Evolutionary conservation across 163 green algal species (phyloP), one percentile per base, ranked within the genome.

Genomic region (Picocystis sp.): DNA sequence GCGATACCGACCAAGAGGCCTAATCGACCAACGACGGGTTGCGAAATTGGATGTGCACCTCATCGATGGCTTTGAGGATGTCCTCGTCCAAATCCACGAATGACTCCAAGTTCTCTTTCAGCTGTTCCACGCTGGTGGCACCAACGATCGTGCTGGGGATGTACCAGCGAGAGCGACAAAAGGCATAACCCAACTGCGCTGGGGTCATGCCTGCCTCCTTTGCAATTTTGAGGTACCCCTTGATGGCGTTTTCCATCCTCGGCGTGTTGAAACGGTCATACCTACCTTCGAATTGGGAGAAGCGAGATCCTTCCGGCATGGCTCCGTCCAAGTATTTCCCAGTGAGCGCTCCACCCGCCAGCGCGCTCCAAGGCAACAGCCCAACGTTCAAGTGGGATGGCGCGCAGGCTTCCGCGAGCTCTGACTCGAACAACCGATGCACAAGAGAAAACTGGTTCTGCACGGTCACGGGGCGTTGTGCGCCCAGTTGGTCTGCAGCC

Each of bases 291-390:
- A 80, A 84, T 15, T 75, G 45, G 57, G 73, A 80, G 59, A 83
- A 69, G 44, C 75, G 65, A 11, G 64, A 43, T 11, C 48, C 34
- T 25, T 64, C 49, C 12, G 64, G 63, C 8, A 53, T 52, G 10
- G 50, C 50, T 1, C 65, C 66, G 21, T 60, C 34, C 12, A 71
- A 58, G 72, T 95, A 94, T 67, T 95, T 95, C 44, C 82, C 83
- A 3, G 56, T 77, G 15, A 95, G 70, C 1, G 67, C 55, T 19
- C 80, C 80, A 6, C 81, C 82, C 5, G 80, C 81, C 43, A 96
- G 72, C 3, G 76, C 72, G 11, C 72, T 82, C 67, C 93, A 95
- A 0, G 84, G 75, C 22, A 95, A 61, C 59, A 94, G 70, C 1
- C 75, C 78, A 33, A 92, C 67, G 43, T 86, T 76, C 65, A 68